Percentiles rank a stretch among this genome's conserved stretches.
phyloP scores from a whole-genome alignment of 371 early-diverging fungal species.

The Syncephalastrum contaminatum region DNA sequence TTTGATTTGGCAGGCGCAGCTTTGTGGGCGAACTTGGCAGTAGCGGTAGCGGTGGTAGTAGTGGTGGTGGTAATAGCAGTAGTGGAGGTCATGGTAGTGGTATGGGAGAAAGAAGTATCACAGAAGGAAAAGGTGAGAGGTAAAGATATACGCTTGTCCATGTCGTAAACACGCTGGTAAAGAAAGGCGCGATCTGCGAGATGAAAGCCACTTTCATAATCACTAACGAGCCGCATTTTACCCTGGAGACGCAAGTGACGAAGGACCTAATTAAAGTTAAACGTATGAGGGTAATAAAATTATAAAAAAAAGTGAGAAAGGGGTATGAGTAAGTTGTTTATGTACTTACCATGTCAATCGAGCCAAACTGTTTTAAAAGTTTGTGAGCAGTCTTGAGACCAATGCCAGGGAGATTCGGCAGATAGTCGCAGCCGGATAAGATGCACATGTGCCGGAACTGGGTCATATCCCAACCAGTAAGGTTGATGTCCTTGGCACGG shows the following conservation, averaged over 20 bases:
- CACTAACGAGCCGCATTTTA: conserved; percentile 40
- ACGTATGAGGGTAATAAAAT: neutral
- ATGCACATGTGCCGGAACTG: conserved; percentile 92
- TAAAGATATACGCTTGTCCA: conserved; percentile 13
- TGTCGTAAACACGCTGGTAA: conserved; percentile 83
- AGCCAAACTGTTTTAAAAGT: conserved; percentile 51
- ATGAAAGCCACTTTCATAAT: conserved; percentile 63
- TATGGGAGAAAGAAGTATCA: too few species aligned
- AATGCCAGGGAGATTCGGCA: conserved; percentile 81
- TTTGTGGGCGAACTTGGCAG: too few species aligned
- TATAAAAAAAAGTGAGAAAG: neutral
- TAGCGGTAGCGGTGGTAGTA: too few species aligned
- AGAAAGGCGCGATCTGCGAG: conserved; percentile 81
- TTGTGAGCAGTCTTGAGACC: conserved; percentile 86
- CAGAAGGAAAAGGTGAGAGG: too few species aligned
- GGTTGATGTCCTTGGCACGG: conserved; percentile 30
- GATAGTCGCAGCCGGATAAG: conserved; percentile 97
- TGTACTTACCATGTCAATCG: conserved; percentile 39
- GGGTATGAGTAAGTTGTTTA: neutral
- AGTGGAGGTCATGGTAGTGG: too few species aligned
- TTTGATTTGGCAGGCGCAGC: too few species aligned
- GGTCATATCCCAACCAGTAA: conserved; percentile 55
- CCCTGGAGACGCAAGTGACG: conserved; percentile 22
- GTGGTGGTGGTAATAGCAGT: too few species aligned
- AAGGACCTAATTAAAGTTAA: conserved; percentile 21